Evolutionary conservation across 352 stramenopile genomes (phyloP).

Genomic region (Phytopythium kandeliae): DNA sequence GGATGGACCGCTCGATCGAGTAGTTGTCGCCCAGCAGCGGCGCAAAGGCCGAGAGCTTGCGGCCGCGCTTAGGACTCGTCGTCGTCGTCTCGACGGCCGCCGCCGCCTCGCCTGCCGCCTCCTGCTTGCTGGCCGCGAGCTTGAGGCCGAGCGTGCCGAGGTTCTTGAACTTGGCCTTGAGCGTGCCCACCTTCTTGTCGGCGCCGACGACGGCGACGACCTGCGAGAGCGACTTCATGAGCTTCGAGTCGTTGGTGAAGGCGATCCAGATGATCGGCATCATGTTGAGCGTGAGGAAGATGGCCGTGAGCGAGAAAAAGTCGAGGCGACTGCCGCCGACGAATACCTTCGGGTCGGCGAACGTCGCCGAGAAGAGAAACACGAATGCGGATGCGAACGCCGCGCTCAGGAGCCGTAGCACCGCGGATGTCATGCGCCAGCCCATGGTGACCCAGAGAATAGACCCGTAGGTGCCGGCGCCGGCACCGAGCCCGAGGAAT

Average conservation of each 20-base stretch:
- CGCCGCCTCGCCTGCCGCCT: slow-evolving; percentile 8
- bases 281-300: slow-evolving; percentile 86
- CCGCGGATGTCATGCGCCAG: slow-evolving; percentile 73
- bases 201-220: slow-evolving; percentile 70
- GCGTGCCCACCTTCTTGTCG: slow-evolving; percentile 67
- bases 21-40: slow-evolving; percentile 76
- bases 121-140: slow-evolving; percentile 44
- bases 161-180: slow-evolving; percentile 84
- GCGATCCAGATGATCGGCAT: slow-evolving; percentile 88
- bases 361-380: slow-evolving; percentile 77
- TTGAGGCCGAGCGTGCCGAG: slow-evolving; percentile 72
- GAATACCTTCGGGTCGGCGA: slow-evolving; percentile 72
- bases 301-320: slow-evolving; percentile 71
- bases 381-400: slow-evolving; percentile 62
- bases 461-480: slow-evolving; percentile 39
- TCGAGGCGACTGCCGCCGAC: slow-evolving; percentile 59
- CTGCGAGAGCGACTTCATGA: slow-evolving; percentile 77
- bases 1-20: slow-evolving; percentile 67
- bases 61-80: background rate
- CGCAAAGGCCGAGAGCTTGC: slow-evolving; percentile 67
- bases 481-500: slow-evolving; percentile 53
- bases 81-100: background rate
- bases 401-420: slow-evolving; percentile 42
- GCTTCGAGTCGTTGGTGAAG: slow-evolving; percentile 86
- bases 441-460: slow-evolving; percentile 62